Percentiles rank a stretch among this genome's conserved stretches.
Evolutionary conservation across 768 basidiomycete genomes (phyloP).

Genomic region (Collybiopsis confluens): DNA sequence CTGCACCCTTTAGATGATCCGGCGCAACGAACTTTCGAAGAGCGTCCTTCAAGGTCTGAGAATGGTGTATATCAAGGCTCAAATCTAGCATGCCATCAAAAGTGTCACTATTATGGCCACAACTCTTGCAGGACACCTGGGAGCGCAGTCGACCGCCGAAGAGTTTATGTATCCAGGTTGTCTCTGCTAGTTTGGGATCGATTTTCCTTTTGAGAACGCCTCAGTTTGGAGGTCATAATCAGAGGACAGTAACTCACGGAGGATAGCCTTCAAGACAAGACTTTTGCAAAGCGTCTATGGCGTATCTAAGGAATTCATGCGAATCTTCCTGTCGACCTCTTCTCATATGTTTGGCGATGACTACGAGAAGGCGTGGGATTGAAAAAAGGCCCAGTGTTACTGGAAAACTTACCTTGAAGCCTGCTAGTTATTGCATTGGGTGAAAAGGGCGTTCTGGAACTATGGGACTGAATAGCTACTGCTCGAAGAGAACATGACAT

Average conservation of each 20-base stretch:
- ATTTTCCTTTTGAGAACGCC: constrained; percentile 47
- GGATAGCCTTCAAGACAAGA: constrained; percentile 70
- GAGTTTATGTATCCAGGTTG: constrained; percentile 91
- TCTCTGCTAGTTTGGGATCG: constrained; percentile 68
- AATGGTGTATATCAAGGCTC: constrained; percentile 80
- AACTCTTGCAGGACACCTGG: constrained; percentile 80
- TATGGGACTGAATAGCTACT: constrained; percentile 54
- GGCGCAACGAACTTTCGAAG: constrained; percentile 75
- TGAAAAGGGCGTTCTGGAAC: constrained; percentile 43
- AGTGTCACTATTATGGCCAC: constrained; percentile 88
- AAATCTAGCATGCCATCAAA: constrained; percentile 94
- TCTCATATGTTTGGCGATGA: constrained; percentile 87
- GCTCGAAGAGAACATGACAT: constrained; percentile 70
- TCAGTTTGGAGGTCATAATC: constrained; percentile 2
- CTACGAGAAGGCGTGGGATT: constrained; percentile 33
- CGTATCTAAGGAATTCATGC: constrained; percentile 95
- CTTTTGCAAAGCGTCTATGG: constrained; percentile 87
- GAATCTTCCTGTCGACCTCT: constrained; percentile 95
- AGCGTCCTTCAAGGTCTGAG: constrained; percentile 61
- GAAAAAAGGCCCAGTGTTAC: constrained; percentile 6
- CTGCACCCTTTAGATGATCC: constrained; percentile 81
- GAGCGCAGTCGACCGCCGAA: constrained; percentile 93
- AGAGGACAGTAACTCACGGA: constrained; percentile 44
- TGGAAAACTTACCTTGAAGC: constrained; percentile 54
- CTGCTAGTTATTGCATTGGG: constrained; percentile 65